Conservation (phyloP, 768 basidiomycete genomes). For the Phaffia australis region DNA sequence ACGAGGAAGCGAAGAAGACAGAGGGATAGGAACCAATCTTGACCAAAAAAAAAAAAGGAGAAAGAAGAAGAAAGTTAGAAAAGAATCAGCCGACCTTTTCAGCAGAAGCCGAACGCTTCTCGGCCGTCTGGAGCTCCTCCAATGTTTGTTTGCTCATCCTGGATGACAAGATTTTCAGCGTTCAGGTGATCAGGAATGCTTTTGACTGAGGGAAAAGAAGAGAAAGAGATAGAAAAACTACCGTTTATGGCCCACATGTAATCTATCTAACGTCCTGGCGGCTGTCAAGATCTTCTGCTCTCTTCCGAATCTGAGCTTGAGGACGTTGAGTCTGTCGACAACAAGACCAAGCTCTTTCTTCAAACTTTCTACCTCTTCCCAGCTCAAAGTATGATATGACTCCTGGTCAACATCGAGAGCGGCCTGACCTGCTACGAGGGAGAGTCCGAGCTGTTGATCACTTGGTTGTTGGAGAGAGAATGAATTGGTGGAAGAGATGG, state of each 20-base stretch:
- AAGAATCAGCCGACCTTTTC: slow-evolving; percentile 32
- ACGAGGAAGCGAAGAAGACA: too few relatives aligned
- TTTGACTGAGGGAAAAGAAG: background rate
- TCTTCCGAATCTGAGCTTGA: slow-evolving; percentile 35
- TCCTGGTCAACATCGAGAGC: slow-evolving; percentile 66
- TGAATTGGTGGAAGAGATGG: too few relatives aligned
- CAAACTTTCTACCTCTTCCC: slow-evolving; percentile 59
- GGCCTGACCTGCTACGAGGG: slow-evolving; percentile 84
- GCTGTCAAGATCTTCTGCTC: slow-evolving; percentile 40
- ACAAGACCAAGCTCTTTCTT: slow-evolving; percentile 46
- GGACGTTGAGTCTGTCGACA: slow-evolving; percentile 31
- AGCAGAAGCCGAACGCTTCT: slow-evolving; percentile 37
- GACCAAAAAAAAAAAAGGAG: too few relatives aligned
- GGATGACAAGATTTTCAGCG: background rate
- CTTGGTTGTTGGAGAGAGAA: background rate
- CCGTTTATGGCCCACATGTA: slow-evolving; percentile 37
- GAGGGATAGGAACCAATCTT: too few relatives aligned
- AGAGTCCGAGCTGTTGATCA: slow-evolving; percentile 70
- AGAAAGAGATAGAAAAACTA: background rate
- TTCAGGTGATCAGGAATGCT: background rate
- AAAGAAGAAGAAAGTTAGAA: too few relatives aligned
- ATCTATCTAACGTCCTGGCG: slow-evolving; percentile 37
- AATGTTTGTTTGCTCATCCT: slow-evolving; percentile 39
- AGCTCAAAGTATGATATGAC: slow-evolving; percentile 61
- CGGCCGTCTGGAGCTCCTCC: slow-evolving; percentile 37